These are phyloP conservation scores for Blastobotrys terrestris DNA, from an alignment of 805 yeast genomes.

Conservation along the genomic window DNA sequence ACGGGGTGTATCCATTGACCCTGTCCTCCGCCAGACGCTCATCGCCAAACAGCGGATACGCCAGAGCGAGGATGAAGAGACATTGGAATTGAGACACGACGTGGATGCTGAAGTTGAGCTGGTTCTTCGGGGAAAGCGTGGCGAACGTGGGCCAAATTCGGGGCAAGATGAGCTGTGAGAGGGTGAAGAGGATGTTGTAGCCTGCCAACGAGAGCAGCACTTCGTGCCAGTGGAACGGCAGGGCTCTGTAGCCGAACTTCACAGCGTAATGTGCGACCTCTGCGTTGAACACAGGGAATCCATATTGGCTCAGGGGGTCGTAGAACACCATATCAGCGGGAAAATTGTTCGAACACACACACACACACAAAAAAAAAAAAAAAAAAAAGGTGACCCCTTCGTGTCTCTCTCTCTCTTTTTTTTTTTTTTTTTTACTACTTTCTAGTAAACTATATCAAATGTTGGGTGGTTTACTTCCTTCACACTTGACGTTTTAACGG, in stretches of 20 bases:
- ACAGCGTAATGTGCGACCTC: constrained; percentile 7
- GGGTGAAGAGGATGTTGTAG: constrained; percentile 49
- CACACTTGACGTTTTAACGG: too few relatives aligned
- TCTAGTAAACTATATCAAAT: too few relatives aligned
- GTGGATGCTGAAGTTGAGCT: constrained; percentile 82
- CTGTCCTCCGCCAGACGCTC: constrained; percentile 44
- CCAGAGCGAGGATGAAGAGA: constrained; percentile 49
- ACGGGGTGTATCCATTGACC: constrained; percentile 66
- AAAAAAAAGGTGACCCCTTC: too few relatives aligned
- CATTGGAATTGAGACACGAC: constrained; percentile 84
- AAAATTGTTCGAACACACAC: too few relatives aligned
- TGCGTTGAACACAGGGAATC: constrained; percentile 6
- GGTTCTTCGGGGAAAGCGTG: constrained; percentile 38
- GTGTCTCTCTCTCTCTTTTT: too few relatives aligned
- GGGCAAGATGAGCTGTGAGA: constrained; percentile 49
- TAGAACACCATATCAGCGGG: constrained; percentile 12
- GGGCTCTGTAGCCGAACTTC: constrained; percentile 21
- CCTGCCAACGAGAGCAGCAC: constrained; percentile 51
- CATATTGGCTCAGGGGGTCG: constrained; percentile 16
- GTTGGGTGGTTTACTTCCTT: too few relatives aligned
- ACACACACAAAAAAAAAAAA: too few relatives aligned
- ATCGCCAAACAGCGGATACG: constrained; percentile 62
- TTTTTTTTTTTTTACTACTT: too few relatives aligned
- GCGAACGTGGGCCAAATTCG: constrained; percentile 47
- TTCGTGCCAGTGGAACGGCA: constrained; percentile 54